A percentile compares a stretch with the other conserved stretches of the same genome.
phyloP scores from a whole-genome alignment of 2,329 filamentous ascomycete species.

The Torrubiella hemipterigena region DNA sequence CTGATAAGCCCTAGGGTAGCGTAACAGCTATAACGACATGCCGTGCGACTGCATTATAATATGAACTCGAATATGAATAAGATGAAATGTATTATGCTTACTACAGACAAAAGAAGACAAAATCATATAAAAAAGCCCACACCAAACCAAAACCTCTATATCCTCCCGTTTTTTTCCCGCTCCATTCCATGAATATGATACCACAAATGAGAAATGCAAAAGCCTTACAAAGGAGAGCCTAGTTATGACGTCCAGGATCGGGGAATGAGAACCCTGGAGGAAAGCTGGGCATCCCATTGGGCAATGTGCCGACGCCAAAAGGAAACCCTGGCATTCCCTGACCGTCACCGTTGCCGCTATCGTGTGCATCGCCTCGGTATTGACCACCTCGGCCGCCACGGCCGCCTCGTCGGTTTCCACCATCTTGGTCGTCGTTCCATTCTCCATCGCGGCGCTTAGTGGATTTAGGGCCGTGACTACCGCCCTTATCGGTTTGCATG shows the following conservation, averaged over 20 bases:
- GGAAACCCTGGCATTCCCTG: constrained; percentile 9
- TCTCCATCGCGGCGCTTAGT: constrained; percentile 33
- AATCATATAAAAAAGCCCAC: not conserved
- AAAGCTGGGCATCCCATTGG: constrained; percentile 30
- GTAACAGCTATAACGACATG: too few relatives aligned
- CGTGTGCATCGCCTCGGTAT: constrained; percentile 10
- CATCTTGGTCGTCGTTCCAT: constrained; percentile 4
- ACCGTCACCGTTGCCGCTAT: constrained; percentile 6
- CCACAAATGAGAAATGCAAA: not conserved
- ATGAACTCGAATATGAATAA: too few relatives aligned
- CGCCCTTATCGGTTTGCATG: constrained; percentile 58
- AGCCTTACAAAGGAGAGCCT: not conserved
- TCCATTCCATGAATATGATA: not conserved
- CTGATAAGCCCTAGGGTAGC: too few relatives aligned
- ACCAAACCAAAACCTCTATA: not conserved
- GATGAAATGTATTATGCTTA: too few relatives aligned
- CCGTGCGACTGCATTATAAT: too few relatives aligned
- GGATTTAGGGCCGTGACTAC: constrained; percentile 52
- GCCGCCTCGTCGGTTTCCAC: constrained; percentile 14
- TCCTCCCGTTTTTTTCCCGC: not conserved
- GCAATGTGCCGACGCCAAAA: constrained; percentile 16
- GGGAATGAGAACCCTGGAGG: constrained; percentile 26
- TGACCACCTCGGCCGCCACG: too few relatives aligned
- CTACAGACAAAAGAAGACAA: not conserved
- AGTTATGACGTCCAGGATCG: constrained; percentile 17